Base-by-base conservation (phyloP, 768 basidiomycete genomes). In the Mycena epipterygia region DNA sequence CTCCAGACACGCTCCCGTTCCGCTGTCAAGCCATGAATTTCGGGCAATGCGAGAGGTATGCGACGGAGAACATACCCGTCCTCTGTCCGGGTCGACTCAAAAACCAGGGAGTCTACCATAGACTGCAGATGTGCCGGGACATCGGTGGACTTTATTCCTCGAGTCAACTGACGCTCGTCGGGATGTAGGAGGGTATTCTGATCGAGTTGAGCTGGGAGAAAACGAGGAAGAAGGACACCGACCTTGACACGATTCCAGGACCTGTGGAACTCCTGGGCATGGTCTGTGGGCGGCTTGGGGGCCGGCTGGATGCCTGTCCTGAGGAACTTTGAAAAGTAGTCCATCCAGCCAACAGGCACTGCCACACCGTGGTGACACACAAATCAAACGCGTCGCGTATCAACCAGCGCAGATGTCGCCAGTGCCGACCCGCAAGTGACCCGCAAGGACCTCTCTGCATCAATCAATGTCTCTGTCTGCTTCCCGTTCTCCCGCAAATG, bases 1-100 rank as follows among this genome's bases (percentile, higher is more conserved):
- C 80, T 98, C 97, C 58, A 98, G 82, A 77, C 96, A 98, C 33
- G 87, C 91, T 42, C 97, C 97, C 12, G 96, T 96, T 16, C 88
- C 90, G 68, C 96, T 97, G 73, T 73, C 67, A 59, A 74, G 63
- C 27, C n/a, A 51, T 67, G 71, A 61, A 52, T 57, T 56, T 58
- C 42, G 61, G 33, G 62, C 25, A 56, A 68, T 51, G 55, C 27
- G 46, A n/a, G 33, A 17, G 21, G 27, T 5, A 51, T 37, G 44
- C 32, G 62, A 49, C 35, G 55, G 69, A 61, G 42, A 70, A 87
- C 93, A 74, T 81, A 97, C 95, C 94, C 95, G 82, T 93, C 94
- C 76, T 96, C 94, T n/a, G 88, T 89, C 69, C 91, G 87, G 14
- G 91, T 91, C 19, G 93, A 93, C 80, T 98, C 97, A 84, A 90